These are phyloP conservation scores for Ramularia collo-cygni DNA, from an alignment of 2,329 filamentous ascomycete species.

Conservation along the genomic window DNA sequence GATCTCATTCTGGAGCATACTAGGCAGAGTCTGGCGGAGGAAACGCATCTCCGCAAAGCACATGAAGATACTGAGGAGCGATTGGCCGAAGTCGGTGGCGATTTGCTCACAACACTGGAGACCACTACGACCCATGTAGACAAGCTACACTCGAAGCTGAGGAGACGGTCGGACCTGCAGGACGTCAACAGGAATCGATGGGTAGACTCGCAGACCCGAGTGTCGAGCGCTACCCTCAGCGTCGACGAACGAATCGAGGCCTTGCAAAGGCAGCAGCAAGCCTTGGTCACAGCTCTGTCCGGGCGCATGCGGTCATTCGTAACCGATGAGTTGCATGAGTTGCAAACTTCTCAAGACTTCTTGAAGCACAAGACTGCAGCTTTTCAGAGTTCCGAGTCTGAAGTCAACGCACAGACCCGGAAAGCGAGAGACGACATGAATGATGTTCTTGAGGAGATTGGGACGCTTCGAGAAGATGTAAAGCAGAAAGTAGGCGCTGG, in stretches of 20 bases:
- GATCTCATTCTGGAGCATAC: conserved; percentile 77
- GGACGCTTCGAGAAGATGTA: conserved; percentile 78
- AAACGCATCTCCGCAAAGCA: conserved; percentile 70
- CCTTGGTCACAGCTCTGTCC: conserved; percentile 61
- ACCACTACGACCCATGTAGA: conserved; percentile 74
- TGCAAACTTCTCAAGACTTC: conserved; percentile 63
- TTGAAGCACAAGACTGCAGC: conserved; percentile 61
- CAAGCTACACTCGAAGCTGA: conserved; percentile 78
- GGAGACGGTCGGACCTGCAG: conserved; percentile 77
- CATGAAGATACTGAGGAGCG: conserved; percentile 78
- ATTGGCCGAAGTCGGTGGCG: conserved; percentile 64
- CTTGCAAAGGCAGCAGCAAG: conserved; percentile 66
- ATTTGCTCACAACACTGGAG: conserved; percentile 70
- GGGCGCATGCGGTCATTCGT: conserved; percentile 72
- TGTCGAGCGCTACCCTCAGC: conserved; percentile 66
- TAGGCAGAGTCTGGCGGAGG: conserved; percentile 67
- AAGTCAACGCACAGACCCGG: conserved; percentile 61
- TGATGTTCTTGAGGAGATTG: conserved; percentile 83
- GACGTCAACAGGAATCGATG: conserved; percentile 70
- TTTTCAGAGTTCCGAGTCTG: conserved; percentile 61
- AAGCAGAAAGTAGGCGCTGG: conserved; percentile 81
- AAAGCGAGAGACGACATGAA: conserved; percentile 81
- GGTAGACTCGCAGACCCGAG: conserved; percentile 67
- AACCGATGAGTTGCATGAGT: conserved; percentile 62
- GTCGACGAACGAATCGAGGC: conserved; percentile 69